A percentile compares a stretch with the other conserved stretches of the same genome.
Conservation (phyloP, 78 protist species). For the Chrysochromulina parva region DNA sequence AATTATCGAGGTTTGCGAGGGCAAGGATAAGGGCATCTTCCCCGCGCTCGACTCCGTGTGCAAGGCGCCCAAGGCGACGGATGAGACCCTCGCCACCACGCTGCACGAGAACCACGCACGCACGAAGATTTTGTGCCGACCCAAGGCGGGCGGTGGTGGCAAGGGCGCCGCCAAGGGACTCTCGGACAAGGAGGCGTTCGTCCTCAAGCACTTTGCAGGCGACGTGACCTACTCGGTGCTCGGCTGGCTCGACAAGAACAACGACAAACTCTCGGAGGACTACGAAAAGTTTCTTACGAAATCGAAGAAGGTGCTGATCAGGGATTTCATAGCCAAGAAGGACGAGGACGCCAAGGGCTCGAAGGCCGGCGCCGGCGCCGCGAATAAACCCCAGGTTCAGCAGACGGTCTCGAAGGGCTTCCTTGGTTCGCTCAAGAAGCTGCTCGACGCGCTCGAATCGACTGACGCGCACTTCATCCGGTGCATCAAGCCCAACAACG, state of each 20-base stretch:
- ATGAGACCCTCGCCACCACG: background rate
- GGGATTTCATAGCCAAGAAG: too few species aligned
- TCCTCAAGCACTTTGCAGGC: slow-evolving; percentile 87
- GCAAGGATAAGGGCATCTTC: too few species aligned
- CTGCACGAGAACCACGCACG: too few species aligned
- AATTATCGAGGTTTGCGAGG: too few species aligned
- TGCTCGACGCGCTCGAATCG: background rate
- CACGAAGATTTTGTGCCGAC: too few species aligned
- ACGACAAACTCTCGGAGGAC: slow-evolving; percentile 51
- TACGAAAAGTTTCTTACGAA: background rate
- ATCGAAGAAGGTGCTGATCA: background rate
- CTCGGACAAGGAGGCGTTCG: background rate
- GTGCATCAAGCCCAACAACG: slow-evolving; percentile 13
- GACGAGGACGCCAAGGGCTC: too few species aligned
- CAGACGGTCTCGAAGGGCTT: too few species aligned
- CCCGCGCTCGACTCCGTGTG: background rate
- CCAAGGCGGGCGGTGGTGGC: too few species aligned
- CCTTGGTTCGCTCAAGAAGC: too few species aligned
- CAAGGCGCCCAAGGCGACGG: background rate
- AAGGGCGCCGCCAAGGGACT: too few species aligned
- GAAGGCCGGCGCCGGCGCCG: too few species aligned
- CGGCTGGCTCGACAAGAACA: slow-evolving; percentile 83
- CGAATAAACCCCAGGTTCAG: too few species aligned
- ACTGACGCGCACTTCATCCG: background rate
- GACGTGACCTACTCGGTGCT: slow-evolving; percentile 71